phyloP scores from a whole-genome alignment of 1,284 basidiomycete genomes.

The Athelia sp. region DNA sequence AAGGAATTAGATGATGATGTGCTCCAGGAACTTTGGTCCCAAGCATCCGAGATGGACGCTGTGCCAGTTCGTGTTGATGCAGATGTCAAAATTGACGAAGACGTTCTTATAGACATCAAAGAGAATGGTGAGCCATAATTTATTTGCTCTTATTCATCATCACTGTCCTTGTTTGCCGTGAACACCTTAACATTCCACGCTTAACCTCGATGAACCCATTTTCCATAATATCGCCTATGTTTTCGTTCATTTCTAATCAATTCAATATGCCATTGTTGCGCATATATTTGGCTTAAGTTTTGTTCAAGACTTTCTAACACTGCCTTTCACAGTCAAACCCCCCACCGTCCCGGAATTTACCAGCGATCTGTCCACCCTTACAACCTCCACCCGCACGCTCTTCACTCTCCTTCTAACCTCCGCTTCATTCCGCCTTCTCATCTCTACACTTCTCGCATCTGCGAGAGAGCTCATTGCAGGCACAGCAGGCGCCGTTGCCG shows the following conservation, averaged over 20 bases:
- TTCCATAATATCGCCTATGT: too few species aligned
- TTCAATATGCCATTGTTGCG: too few species aligned
- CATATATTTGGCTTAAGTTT: too few species aligned
- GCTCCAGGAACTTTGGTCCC: constrained; percentile 38
- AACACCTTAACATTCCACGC: too few species aligned
- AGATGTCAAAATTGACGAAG: constrained; percentile 18
- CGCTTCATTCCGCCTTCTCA: constrained; percentile 36
- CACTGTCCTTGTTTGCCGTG: too few species aligned
- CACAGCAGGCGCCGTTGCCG: constrained; percentile 30
- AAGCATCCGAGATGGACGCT: constrained; percentile 20
- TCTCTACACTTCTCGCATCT: constrained; percentile 32
- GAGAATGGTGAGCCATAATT: constrained; percentile 14
- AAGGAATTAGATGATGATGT: constrained; percentile 35
- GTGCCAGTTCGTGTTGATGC: constrained; percentile 21
- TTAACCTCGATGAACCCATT: too few species aligned
- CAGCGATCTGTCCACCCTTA: constrained; percentile 24
- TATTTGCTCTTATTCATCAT: too few species aligned
- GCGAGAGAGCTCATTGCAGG: constrained; percentile 33
- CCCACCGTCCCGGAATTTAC: constrained; percentile 27
- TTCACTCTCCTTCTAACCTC: constrained; percentile 35
- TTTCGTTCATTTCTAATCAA: too few species aligned
- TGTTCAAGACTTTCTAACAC: too few species aligned
- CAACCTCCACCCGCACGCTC: constrained; percentile 14
- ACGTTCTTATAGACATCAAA: constrained; percentile 10
- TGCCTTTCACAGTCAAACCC: constrained; percentile 12